Evolutionary conservation across 1,139 yeast species (phyloP).

Genomic region (Kodamaea sp.): DNA sequence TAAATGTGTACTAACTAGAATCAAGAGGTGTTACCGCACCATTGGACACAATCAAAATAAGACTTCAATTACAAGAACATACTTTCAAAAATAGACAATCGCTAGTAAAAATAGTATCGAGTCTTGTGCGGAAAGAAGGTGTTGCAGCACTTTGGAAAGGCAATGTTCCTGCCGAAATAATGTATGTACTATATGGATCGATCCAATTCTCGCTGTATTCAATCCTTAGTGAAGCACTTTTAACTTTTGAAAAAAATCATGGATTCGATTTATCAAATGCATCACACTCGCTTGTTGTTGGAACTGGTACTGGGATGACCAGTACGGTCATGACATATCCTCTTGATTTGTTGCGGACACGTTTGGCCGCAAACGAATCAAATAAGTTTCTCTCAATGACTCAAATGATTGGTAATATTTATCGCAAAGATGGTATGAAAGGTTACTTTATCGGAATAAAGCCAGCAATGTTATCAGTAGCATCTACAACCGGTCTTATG

Average conservation of each 20-base stretch:
- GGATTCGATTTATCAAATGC: conserved; percentile 31
- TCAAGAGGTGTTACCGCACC: conserved; percentile 76
- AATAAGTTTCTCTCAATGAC: conserved; percentile 46
- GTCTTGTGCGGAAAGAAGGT: conserved; percentile 36
- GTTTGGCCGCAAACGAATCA: conserved; percentile 61
- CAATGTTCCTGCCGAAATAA: conserved; percentile 82
- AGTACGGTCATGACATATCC: conserved; percentile 83
- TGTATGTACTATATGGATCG: conserved; percentile 84
- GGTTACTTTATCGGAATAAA: conserved; percentile 65
- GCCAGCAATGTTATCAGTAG: conserved; percentile 61
- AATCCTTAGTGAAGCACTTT: conserved; percentile 43
- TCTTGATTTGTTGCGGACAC: conserved; percentile 77
- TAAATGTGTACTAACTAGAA: conserved; percentile 5
- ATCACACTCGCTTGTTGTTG: conserved; percentile 57
- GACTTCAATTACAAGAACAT: conserved; percentile 60
- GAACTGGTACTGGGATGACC: conserved; percentile 70
- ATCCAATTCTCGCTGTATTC: conserved; percentile 77
- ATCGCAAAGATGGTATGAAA: conserved; percentile 43
- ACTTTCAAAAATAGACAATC: conserved; percentile 29
- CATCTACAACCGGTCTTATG: conserved; percentile 64
- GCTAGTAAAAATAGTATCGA: conserved; percentile 25
- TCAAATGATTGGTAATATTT: conserved; percentile 40
- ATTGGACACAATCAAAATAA: conserved; percentile 79
- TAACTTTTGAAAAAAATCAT: conserved; percentile 23
- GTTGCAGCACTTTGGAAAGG: conserved; percentile 81